Evolutionary conservation across 148 eudicot species (phyloP).

Genomic region (Drosera capensis): DNA sequence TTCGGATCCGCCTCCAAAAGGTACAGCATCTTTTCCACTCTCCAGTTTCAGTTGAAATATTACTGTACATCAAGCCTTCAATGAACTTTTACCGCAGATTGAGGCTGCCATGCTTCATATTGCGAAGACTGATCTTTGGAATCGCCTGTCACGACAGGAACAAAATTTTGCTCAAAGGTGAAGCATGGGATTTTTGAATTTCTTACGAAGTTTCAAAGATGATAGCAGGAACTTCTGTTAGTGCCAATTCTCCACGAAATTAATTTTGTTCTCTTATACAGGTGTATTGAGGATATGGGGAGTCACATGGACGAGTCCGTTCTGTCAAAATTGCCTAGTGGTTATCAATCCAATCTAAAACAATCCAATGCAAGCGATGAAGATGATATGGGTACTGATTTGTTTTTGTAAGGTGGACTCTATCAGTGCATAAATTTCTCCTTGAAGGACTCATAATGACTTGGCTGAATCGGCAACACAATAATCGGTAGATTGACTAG

Average conservation of each 20-base stretch:
- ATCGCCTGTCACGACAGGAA: constrained; percentile 62
- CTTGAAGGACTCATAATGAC: not conserved
- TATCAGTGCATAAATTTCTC: not conserved
- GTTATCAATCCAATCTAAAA: constrained; percentile 72
- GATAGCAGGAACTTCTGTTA: too few species aligned
- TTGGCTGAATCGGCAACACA: too few species aligned
- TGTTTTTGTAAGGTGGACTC: constrained; percentile 1
- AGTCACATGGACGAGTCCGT: constrained; percentile 54
- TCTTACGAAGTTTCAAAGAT: constrained; percentile 1
- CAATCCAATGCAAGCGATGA: constrained; percentile 88
- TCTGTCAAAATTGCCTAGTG: constrained; percentile 57
- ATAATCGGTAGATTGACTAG: too few species aligned
- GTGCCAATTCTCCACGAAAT: too few species aligned
- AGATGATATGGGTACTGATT: constrained; percentile 78
- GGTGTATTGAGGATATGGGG: constrained; percentile 48
- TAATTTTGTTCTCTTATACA: too few species aligned
- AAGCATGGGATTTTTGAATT: not conserved
- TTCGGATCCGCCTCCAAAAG: constrained; percentile 84
- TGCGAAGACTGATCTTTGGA: constrained; percentile 63
- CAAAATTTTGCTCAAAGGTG: constrained; percentile 61
- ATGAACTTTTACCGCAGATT: constrained; percentile 32
- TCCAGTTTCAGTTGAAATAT: too few species aligned
- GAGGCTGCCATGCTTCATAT: constrained; percentile 67
- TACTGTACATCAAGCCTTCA: not conserved
- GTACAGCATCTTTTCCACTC: constrained; percentile 12